These are phyloP conservation scores for Gossypium thurberi DNA, from an alignment of 345 rosid genomes.

Conservation along the genomic window DNA sequence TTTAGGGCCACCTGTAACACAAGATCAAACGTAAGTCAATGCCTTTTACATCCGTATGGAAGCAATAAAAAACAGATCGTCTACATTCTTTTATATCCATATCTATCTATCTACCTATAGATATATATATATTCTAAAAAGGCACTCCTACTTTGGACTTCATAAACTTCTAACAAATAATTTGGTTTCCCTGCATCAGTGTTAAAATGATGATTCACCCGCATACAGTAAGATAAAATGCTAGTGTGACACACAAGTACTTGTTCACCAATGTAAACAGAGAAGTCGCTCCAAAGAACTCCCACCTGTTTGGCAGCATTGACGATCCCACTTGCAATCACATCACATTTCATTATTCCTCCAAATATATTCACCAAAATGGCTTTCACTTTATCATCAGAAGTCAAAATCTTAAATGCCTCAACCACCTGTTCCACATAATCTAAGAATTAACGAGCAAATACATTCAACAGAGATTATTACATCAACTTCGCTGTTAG, in stretches of 20 bases:
- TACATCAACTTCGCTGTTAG: not conserved
- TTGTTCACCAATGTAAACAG: not conserved
- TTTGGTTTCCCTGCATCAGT: not conserved
- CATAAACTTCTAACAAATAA: not conserved
- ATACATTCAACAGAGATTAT: not conserved
- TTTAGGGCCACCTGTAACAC: constrained; percentile 64
- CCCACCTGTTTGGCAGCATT: constrained; percentile 94
- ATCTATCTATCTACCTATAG: no score
- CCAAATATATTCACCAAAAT: constrained; percentile 97
- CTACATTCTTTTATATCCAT: no score
- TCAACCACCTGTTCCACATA: constrained; percentile 73
- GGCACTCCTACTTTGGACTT: not conserved
- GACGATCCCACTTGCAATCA: constrained; percentile 96
- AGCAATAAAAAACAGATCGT: not conserved
- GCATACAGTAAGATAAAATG: not conserved
- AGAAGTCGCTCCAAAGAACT: constrained; percentile 8
- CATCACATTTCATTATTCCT: constrained; percentile 98
- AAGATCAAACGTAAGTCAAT: constrained; percentile 3
- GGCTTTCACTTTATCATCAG: constrained; percentile 97
- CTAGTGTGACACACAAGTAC: not conserved
- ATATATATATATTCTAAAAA: no score
- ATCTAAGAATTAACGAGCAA: constrained; percentile 5
- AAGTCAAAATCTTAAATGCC: constrained; percentile 95
- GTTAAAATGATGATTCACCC: not conserved
- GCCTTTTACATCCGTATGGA: not conserved